Percentiles rank a stretch among this genome's conserved stretches.
These are phyloP conservation scores for Allomyces arbusculus DNA, from an alignment of 192 early-diverging fungal species.

Conservation along the genomic window DNA sequence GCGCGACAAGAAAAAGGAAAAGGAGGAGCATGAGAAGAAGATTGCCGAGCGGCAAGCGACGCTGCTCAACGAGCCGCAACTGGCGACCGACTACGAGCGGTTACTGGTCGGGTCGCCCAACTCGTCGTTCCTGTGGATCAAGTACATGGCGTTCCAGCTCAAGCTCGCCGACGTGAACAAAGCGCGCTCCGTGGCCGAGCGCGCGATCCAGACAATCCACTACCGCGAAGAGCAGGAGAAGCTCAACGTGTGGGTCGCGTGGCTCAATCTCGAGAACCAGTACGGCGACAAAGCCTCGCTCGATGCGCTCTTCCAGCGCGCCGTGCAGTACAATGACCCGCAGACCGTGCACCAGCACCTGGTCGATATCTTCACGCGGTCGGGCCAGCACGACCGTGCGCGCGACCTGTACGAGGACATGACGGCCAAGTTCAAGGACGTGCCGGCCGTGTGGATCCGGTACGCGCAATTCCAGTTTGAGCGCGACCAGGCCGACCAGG, in stretches of 20 bases:
- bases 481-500: conserved; percentile 46
- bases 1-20: conserved; percentile 36
- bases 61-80: conserved; percentile 44
- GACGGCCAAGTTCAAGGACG: conserved; percentile 66
- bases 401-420: conserved; percentile 53
- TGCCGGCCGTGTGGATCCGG: conserved; percentile 76
- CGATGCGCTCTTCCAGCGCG: conserved; percentile 64
- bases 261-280: conserved; percentile 85
- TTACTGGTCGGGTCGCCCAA: conserved; percentile 83
- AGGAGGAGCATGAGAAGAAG: conserved; percentile 24
- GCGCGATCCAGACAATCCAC: conserved; percentile 77
- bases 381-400: conserved; percentile 45
- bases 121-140: conserved; percentile 94
- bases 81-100: conserved; percentile 74
- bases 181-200: conserved; percentile 80
- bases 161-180: conserved; percentile 80
- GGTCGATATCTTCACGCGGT: conserved; percentile 74
- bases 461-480: conserved; percentile 66
- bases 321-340: conserved; percentile 64
- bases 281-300: conserved; percentile 72
- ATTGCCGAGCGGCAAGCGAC: conserved; percentile 40
- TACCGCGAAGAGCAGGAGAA: conserved; percentile 87
- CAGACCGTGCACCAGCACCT: conserved; percentile 75
- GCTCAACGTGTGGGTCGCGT: conserved; percentile 94
- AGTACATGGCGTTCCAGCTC: conserved; percentile 98